Conservation (phyloP, 768 basidiomycete species). For the Suillus subluteus region DNA sequence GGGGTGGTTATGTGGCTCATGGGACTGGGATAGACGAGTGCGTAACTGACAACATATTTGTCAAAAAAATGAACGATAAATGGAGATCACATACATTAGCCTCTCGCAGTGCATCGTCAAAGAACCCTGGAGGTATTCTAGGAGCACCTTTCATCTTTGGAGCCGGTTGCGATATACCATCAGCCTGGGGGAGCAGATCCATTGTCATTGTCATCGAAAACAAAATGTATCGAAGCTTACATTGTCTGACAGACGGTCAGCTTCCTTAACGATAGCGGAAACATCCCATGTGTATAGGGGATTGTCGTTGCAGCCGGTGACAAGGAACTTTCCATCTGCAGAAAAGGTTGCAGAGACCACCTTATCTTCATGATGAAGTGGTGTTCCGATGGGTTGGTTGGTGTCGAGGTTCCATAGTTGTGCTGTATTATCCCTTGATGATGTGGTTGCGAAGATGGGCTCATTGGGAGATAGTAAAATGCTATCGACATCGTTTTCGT, state of each 20-base stretch:
- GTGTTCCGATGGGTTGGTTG: neutral
- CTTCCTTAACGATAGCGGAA: neutral
- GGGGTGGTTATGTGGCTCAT: neutral
- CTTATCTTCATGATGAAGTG: neutral
- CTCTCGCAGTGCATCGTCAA: neutral
- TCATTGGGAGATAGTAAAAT: neutral
- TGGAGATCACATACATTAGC: neutral
- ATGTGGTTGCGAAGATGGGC: neutral
- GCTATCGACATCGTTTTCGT: too few relatives aligned
- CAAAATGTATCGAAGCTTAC: neutral
- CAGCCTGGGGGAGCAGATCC: neutral
- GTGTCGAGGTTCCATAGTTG: neutral
- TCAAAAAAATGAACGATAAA: neutral
- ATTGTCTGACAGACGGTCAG: neutral
- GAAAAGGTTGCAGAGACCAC: neutral
- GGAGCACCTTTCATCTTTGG: neutral
- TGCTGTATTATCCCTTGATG: neutral
- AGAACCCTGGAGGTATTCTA: neutral
- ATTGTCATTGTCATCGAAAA: neutral
- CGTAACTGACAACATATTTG: neutral
- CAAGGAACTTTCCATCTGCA: neutral
- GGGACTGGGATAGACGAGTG: neutral
- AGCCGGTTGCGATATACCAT: neutral
- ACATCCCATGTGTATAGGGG: neutral
- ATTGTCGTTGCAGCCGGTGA: neutral